These are phyloP conservation scores for Ottelia alismoides DNA, from an alignment of 106 monocot genomes.

Conservation along the genomic window DNA sequence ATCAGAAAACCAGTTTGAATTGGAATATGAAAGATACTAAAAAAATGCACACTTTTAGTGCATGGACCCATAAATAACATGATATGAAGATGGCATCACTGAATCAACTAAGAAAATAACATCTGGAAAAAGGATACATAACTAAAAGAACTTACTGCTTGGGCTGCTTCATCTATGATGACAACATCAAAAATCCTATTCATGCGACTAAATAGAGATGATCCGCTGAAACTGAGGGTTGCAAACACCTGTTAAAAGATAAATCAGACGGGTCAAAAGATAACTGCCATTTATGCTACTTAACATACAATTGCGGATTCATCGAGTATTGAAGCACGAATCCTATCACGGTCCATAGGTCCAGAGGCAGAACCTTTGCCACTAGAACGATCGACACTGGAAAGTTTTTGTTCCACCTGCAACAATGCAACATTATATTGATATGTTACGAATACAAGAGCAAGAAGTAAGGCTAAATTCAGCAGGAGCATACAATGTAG, in stretches of 20 bases:
- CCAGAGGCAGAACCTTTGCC: conserved; percentile 32
- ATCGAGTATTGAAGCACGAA: conserved; percentile 83
- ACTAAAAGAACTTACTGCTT: conserved; percentile 59
- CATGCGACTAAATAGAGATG: conserved; percentile 61
- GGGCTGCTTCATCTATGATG: conserved; percentile 99
- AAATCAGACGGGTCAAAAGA: not conserved
- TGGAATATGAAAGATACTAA: too few species aligned
- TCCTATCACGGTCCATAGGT: conserved; percentile 53
- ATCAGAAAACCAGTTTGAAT: too few species aligned
- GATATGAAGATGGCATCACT: too few species aligned
- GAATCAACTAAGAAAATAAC: too few species aligned
- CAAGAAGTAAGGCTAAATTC: too few species aligned
- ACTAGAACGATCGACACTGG: conserved; percentile 40
- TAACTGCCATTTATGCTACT: not conserved
- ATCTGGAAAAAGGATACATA: not conserved
- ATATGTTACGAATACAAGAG: too few species aligned
- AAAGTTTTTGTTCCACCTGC: conserved; percentile 85
- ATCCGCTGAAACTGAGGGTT: conserved; percentile 96
- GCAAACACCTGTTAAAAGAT: conserved; percentile 70
- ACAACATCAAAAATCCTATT: conserved; percentile 94
- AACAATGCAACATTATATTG: conserved; percentile 3
- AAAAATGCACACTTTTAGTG: too few species aligned
- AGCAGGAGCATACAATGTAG: conserved; percentile 59
- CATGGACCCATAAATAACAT: too few species aligned
- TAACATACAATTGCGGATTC: conserved; percentile 92